Evolutionary conservation across 225 moss, liverwort and hornwort species (phyloP), one percentile per base, ranked within the genome.

Genomic region (Rhytidiadelphus loreus): DNA sequence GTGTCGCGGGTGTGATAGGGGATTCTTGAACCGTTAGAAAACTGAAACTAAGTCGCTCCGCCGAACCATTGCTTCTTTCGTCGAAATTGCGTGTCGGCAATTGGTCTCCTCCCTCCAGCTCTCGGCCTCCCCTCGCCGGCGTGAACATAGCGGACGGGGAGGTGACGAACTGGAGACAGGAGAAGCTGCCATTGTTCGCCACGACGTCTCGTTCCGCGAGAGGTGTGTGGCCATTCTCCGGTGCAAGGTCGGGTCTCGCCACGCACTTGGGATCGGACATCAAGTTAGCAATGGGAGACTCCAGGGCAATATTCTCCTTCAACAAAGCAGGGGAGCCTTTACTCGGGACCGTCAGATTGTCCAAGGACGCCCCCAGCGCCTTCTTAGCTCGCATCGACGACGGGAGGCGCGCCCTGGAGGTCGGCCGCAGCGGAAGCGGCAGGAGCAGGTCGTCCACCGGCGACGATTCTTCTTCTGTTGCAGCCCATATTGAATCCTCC

Each of bases 351-450:
- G 87, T 59, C 33, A 94, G 86, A 85, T 53, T 88, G 56, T 95
- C 95, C 87, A 92, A 87, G 24, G 88, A 94, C 43, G 91, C 88
- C 46, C 89, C 90, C 53, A 91, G 87, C 25, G 93, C 85, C 91
- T 95, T 99, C 92, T 93, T 95, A 64, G 94, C 93, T 87, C 99
- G 96, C 83, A 93, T 90, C 77, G 95, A 89, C 39, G 98, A 96
- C 37, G 96, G 94, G 79, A 97, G 89, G 50, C 99, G 96, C 71
- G 94, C 94, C 88, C 95, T 90, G 33, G 96, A 96, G 44, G 96
- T 91, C 53, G 99, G 96, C 74, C 94, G 90, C 84, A 96, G 88
- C 35, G 97, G 97, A 46, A 96, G 92, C 57, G 95, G 92, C 55
- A 93, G 29, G 23, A 59, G 94, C 91, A 91, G 89, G 76, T 92